Evolutionary conservation across 148 eudicot species (phyloP), one percentile per base, ranked within the genome.

Genomic region (Amaranthus hypochondriacus): DNA sequence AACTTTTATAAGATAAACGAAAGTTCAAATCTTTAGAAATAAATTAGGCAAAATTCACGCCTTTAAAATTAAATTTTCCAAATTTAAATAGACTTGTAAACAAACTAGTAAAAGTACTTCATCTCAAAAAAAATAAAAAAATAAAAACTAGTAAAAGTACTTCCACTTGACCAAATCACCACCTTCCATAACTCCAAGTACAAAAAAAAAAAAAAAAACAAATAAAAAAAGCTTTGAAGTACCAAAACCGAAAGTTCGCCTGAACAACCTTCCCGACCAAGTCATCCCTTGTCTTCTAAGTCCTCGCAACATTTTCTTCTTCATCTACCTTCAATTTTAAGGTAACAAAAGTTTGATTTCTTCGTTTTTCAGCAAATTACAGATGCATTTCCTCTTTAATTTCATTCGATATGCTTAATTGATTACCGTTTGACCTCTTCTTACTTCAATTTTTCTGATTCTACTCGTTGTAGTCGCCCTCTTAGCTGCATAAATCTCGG

Each of bases 361-460:
- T 73, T 4, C 18, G 5, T 15, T 57, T 5, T 69, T 55, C n/a
- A 42, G 10, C 61, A 15, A 66, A 7, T 48, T 66, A n/a, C 14
- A n/a, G 12, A n/a, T 48, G 39, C 56, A 50, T 48, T 59, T 60
- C 2, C n/a, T 28, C 15, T 21, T 49, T 12, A 10, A 28, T 10
- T 4, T 14, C 6, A 6, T 46, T 52, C 48, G 69, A 70, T 76
- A 62, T 76, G 69, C 53, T 21, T 63, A 70, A 69, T 76, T 74
- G 70, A 76, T 67, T 13, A 12, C 11, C 1, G 18, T 62, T 76
- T 76, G 70, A 76, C 74, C 55, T 13, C 14, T 47, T 59, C 4
- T 7, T 11, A n/a, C 60, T 43, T 43, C 51, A 69, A 53, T 50
- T 43, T 54, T 13, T 21, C n/a, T 43, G 15, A 14, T 75, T 68